Evolutionary conservation across 441 rosid species (phyloP).

Genomic region (Biscutella laevigata): DNA sequence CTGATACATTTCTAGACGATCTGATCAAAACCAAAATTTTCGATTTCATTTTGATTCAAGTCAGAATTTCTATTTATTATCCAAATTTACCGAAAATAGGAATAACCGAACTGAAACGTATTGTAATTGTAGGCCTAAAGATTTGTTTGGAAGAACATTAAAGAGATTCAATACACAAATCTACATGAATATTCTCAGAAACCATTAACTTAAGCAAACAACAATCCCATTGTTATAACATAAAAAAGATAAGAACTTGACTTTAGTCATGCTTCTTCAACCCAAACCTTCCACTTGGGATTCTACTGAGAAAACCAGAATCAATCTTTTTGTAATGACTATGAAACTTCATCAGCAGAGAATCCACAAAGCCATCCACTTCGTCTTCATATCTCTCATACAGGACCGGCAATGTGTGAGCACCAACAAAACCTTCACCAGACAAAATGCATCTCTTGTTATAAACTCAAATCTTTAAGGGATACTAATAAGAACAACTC

Average conservation of each 20-base stretch:
- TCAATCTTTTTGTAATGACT: conserved; percentile 53
- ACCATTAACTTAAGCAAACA: not conserved
- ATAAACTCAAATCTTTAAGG: conserved; percentile 1
- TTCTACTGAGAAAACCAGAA: conserved; percentile 46
- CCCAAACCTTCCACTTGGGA: conserved; percentile 54
- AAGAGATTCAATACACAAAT: conserved; percentile 6
- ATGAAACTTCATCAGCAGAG: conserved; percentile 50
- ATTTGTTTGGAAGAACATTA: not conserved
- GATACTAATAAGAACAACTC: conserved; percentile 19
- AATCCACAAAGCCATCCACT: conserved; percentile 53
- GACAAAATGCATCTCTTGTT: not conserved
- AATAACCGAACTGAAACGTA: too few species aligned
- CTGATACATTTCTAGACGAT: too few species aligned
- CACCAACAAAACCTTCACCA: conserved; percentile 69
- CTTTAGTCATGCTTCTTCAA: conserved; percentile 61
- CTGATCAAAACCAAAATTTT: too few species aligned
- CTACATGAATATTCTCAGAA: conserved; percentile 3
- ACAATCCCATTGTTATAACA: conserved; percentile 16
- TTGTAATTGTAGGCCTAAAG: too few species aligned
- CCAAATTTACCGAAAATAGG: too few species aligned
- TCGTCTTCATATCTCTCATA: conserved; percentile 76
- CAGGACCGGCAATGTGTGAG: conserved; percentile 79
- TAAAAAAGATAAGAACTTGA: not conserved
- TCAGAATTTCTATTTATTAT: too few species aligned
- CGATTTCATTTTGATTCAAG: too few species aligned